Conservation (phyloP, 2,329 filamentous ascomycete genomes). For the Claviceps paspali region DNA sequence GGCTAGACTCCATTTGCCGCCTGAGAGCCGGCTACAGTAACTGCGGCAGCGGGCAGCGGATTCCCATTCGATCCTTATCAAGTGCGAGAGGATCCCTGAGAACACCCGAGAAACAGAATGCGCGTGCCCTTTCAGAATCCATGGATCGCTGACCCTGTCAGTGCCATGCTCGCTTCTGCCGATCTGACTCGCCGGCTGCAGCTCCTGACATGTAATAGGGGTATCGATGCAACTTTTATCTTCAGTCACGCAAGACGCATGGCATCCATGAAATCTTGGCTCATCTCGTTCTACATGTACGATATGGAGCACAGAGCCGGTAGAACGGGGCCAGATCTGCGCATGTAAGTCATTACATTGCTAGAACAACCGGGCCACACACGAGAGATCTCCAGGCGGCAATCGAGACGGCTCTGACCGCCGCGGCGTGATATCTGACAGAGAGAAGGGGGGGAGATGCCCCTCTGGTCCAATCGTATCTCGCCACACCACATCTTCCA, state of each 20-base stretch:
- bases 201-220: neutral
- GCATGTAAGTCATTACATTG: slow-evolving; percentile 3
- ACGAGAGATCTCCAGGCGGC: neutral
- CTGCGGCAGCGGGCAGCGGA: neutral
- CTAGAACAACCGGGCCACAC: neutral
- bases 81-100: slow-evolving; percentile 2
- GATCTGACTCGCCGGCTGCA: slow-evolving; percentile 7
- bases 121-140: too few species aligned
- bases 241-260: slow-evolving; percentile 7
- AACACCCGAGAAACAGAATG: neutral
- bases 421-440: neutral
- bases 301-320: slow-evolving; percentile 1
- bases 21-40: neutral
- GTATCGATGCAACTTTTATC: neutral
- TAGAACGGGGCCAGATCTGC: neutral
- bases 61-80: neutral
- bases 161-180: slow-evolving; percentile 1
- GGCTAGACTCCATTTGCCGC: neutral
- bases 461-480: neutral
- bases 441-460: too few species aligned
- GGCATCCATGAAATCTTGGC: slow-evolving; percentile 6
- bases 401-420: neutral
- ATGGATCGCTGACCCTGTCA: neutral
- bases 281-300: slow-evolving; percentile 1
- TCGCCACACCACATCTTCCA: neutral